Conservation (phyloP, 176 grass and related monocot genomes). For the Ananas comosus region DNA sequence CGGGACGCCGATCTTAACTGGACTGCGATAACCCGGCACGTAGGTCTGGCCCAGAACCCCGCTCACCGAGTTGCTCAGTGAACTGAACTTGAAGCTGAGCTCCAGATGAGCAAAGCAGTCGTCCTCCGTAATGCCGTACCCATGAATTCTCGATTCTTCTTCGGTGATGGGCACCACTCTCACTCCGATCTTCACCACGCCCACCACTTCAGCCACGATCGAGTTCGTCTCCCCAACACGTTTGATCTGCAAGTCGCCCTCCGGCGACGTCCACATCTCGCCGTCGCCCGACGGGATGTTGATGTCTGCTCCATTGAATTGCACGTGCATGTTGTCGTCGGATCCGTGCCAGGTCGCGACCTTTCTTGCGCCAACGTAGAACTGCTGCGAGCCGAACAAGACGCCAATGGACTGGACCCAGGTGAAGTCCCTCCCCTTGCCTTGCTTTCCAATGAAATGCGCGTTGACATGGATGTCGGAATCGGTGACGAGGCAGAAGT, state of each 20-base stretch:
- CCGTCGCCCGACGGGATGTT: not conserved
- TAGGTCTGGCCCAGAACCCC: constrained; percentile 36
- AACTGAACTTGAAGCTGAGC: not conserved
- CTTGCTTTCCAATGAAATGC: not conserved
- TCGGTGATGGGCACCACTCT: not conserved
- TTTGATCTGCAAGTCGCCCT: not conserved
- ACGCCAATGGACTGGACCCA: constrained; percentile 4
- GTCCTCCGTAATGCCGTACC: not conserved
- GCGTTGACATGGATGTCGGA: not conserved
- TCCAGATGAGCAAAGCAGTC: constrained; percentile 4
- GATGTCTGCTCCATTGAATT: not conserved
- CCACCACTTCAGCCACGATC: not conserved
- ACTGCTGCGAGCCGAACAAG: not conserved
- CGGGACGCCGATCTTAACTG: constrained; percentile 25
- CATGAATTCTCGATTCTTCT: not conserved
- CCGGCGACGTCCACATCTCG: not conserved
- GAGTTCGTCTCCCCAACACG: not conserved
- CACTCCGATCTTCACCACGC: not conserved
- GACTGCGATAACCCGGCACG: constrained; percentile 15
- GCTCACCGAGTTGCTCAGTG: constrained; percentile 14
- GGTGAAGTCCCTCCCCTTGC: constrained; percentile 6
- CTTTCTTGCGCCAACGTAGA: not conserved
- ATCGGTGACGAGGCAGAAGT: not conserved
- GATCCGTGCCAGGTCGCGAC: not conserved
- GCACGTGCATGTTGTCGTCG: not conserved